Conservation (phyloP, 192 early-diverging fungal genomes). For the Coemansia sp. region DNA sequence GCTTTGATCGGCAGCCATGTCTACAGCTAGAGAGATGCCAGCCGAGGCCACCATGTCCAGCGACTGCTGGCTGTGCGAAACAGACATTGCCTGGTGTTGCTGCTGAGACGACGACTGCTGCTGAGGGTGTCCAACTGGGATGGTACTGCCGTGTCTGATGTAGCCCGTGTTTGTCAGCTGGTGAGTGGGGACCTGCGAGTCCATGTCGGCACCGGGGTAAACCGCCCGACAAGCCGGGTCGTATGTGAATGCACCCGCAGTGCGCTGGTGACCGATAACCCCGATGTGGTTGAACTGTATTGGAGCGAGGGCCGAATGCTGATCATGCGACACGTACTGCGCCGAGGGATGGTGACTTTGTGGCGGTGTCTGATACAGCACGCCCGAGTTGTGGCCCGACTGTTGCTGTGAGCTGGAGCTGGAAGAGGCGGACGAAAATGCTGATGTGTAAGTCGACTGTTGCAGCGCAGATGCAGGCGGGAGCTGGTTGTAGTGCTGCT, state of each 20-base stretch:
- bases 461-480: conserved; percentile 26
- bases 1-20: conserved; percentile 29
- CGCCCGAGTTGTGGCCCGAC: conserved; percentile 9
- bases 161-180: conserved; percentile 38
- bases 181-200: conserved; percentile 28
- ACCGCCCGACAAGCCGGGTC: conserved; percentile 41
- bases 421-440: conserved; percentile 22
- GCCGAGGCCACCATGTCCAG: conserved; percentile 35
- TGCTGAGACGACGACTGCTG: neutral
- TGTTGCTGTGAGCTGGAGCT: conserved; percentile 23
- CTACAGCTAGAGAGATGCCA: conserved; percentile 34
- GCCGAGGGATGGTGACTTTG: conserved; percentile 33
- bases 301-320: conserved; percentile 36
- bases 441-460: conserved; percentile 27
- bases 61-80: conserved; percentile 23
- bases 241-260: conserved; percentile 33
- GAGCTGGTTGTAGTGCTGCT: conserved; percentile 23
- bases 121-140: conserved; percentile 18
- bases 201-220: conserved; percentile 35
- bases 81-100: conserved; percentile 13
- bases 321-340: conserved; percentile 52
- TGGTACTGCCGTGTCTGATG: conserved; percentile 32
- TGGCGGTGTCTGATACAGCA: conserved; percentile 32
- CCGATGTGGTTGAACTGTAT: conserved; percentile 39
- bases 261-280: conserved; percentile 44